These are phyloP conservation scores for Marasmius fiardii DNA, from an alignment of 1,284 basidiomycete species.

Conservation along the genomic window DNA sequence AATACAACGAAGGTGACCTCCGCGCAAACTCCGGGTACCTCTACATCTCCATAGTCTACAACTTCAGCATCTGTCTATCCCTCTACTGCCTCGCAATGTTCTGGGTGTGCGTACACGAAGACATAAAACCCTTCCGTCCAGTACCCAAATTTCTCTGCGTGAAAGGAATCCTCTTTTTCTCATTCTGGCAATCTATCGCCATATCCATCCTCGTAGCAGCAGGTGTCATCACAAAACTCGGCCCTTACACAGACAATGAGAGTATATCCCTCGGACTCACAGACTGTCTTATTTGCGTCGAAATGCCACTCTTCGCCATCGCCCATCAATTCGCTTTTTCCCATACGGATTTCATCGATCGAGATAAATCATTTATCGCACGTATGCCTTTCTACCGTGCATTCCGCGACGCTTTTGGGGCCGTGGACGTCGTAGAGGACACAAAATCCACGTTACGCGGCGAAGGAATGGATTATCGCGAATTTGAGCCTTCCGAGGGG, in stretches of 20 bases:
- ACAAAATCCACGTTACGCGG: conserved; percentile 82
- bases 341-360: conserved; percentile 80
- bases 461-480: conserved; percentile 91
- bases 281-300: conserved; percentile 89
- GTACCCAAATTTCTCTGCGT: conserved; percentile 96
- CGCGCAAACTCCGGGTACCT: conserved; percentile 86
- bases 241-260: conserved; percentile 87
- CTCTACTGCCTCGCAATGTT: conserved; percentile 92
- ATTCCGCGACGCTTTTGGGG: conserved; percentile 82
- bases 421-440: conserved; percentile 88
- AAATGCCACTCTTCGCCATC: conserved; percentile 97
- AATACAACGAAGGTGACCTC: conserved; percentile 90
- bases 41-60: conserved; percentile 85
- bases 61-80: conserved; percentile 68
- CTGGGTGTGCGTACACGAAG: conserved; percentile 87
- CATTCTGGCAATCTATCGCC: conserved; percentile 93
- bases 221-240: conserved; percentile 72
- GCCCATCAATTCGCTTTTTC: conserved; percentile 91
- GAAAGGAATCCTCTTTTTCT: conserved; percentile 97
- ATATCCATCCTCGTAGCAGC: conserved; percentile 89
- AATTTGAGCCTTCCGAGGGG: conserved; percentile 94
- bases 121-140: conserved; percentile 84
- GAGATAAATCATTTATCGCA: conserved; percentile 66
- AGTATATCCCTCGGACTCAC: conserved; percentile 89
- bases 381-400: conserved; percentile 88